Evolutionary conservation across 1,139 yeast genomes (phyloP).

Genomic region (Pichia sp.): DNA sequence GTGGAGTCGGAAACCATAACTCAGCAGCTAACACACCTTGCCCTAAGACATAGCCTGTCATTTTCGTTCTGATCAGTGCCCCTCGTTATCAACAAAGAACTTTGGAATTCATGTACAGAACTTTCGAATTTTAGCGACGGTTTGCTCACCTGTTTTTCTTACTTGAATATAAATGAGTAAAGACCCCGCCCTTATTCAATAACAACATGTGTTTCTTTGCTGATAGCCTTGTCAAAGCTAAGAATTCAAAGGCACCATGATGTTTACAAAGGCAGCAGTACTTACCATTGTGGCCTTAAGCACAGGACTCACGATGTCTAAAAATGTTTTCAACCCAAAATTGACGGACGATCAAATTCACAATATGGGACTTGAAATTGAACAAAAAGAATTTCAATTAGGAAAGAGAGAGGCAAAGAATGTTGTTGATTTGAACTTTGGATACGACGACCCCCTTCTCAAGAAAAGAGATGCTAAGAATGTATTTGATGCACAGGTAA

Average conservation of each 20-base stretch:
- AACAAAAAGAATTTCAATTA: conserved; percentile 13
- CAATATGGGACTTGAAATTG: conserved; percentile 11
- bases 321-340: conserved; percentile 18
- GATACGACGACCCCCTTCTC: conserved; percentile 4
- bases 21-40: too few relatives aligned
- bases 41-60: too few relatives aligned
- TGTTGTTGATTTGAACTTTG: conserved; percentile 15
- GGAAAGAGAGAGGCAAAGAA: conserved; percentile 22
- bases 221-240: neutral
- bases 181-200: neutral
- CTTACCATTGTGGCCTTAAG: conserved; percentile 3
- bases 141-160: neutral
- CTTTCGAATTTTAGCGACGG: neutral
- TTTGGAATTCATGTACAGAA: neutral
- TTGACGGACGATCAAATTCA: conserved; percentile 12
- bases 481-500: conserved; percentile 13
- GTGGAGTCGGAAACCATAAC: conserved; percentile 15
- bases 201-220: too few relatives aligned
- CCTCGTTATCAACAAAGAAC: neutral
- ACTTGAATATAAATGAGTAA: neutral
- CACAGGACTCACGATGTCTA: conserved; percentile 16
- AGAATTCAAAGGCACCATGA: conserved; percentile 4
- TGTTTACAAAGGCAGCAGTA: conserved; percentile 5
- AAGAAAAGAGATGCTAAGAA: conserved; percentile 24
- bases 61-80: neutral